Evolutionary conservation across 768 basidiomycete species (phyloP), one percentile per base, ranked within the genome.

Genomic region (Lentinus tigrinus): DNA sequence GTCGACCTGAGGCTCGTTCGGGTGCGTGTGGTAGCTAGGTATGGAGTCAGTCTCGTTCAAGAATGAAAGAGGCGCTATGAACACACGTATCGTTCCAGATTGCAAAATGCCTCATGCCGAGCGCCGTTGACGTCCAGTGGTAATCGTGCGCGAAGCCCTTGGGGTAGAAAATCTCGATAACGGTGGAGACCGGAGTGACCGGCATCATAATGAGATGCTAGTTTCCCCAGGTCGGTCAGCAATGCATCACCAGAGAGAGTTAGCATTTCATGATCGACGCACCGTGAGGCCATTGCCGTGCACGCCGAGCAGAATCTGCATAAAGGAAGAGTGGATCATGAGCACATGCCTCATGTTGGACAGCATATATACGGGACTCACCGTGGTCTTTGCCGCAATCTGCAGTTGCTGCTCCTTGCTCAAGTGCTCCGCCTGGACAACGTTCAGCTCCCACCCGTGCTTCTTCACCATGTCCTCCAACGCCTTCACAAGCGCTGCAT

Each of bases 131-230:
- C 0, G 92, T 93, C 85, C 91, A 95, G 65, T 92, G 85, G 69
- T 94, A 94, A 66, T 94, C 93, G 65, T 89, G 87, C 26, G 92
- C 87, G 68, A 91, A 94, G 0, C 91, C 93, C 3, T 71, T 77
- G 0, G 91, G 91, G 67, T 79, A 89, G 74, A 95, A 91, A 14
- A 95, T 82, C 72, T 95, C 92, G 62, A 95, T 88, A 19, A 95
- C 90, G 5, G 90, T 85, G 5, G 89, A 85, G n/a, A 84, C 71
- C 0, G 82, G 83, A 3, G 85, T 89, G 1, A 81, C 81, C 21
- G 88, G 84, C 91, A 94, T 93, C 76, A 88, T 85, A 42, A 94
- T 80, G n/a, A 94, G 78, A 65, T 93, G 91, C 9, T 70, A 52
- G 34, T 23, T 28, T 13, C 10, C 31, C 17, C 24, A 39, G 14